Conservation (phyloP, 768 basidiomycete species). For the Kwoniella dendrophila region DNA sequence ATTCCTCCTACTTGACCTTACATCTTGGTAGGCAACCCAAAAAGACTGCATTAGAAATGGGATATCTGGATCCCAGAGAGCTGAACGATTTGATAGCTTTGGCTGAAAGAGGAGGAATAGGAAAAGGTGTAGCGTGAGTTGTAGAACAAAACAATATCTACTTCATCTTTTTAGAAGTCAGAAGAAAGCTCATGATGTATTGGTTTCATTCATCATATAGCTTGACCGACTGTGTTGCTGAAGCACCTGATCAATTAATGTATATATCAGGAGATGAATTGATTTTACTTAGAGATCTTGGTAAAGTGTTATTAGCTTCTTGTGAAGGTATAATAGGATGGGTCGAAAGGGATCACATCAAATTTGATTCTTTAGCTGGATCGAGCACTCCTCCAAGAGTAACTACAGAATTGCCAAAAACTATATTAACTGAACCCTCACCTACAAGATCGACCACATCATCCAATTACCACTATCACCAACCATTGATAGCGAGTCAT, state of each 20-base stretch:
- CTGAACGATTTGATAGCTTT: constrained; percentile 40
- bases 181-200: background rate
- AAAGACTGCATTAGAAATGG: too few species aligned
- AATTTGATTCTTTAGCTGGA: constrained; percentile 26
- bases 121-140: constrained; percentile 46
- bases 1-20: background rate
- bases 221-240: constrained; percentile 43
- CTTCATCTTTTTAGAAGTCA: background rate
- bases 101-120: constrained; percentile 45
- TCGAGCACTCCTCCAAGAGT: constrained; percentile 3
- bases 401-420: constrained; percentile 14
- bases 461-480: too few species aligned
- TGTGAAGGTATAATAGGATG: constrained; percentile 52
- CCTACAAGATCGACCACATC: constrained; percentile 14
- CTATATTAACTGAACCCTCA: constrained; percentile 40
- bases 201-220: constrained; percentile 13
- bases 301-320: constrained; percentile 32
- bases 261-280: constrained; percentile 46
- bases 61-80: constrained; percentile 42
- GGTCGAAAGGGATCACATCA: constrained; percentile 36
- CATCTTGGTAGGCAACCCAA: background rate
- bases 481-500: too few species aligned
- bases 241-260: constrained; percentile 49
- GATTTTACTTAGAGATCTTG: constrained; percentile 43
- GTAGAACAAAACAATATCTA: background rate